Percentiles rank a stretch among this genome's conserved stretches.
Evolutionary conservation across 202 grass and related monocot species (phyloP).

Genomic region (Bolboschoenoplectus hybrid): DNA sequence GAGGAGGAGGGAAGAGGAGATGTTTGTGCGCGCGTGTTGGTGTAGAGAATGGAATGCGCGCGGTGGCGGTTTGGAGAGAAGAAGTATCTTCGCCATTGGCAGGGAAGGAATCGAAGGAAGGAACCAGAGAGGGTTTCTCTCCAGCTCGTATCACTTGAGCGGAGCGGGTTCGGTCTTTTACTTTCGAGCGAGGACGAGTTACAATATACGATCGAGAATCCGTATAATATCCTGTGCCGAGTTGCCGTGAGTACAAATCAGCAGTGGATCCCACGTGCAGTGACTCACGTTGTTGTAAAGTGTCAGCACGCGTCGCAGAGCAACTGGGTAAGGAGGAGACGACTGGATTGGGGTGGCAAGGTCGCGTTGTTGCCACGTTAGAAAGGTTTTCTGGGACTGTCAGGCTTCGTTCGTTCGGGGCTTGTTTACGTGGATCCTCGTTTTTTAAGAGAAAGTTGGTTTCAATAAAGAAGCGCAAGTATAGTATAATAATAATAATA

Average conservation of each 20-base stretch:
- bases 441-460: neutral
- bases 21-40: conserved; percentile 18
- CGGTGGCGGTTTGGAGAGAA: conserved; percentile 53
- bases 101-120: conserved; percentile 14
- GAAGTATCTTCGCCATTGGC: conserved; percentile 70
- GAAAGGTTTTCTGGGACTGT: neutral
- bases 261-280: neutral
- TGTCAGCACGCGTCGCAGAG: neutral
- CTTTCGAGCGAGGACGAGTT: conserved; percentile 12
- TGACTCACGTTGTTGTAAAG: neutral
- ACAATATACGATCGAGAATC: conserved; percentile 4
- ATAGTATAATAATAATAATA: too few species aligned
- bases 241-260: neutral
- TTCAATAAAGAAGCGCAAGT: too few species aligned
- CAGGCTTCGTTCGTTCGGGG: neutral
- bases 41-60: conserved; percentile 36
- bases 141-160: conserved; percentile 7
- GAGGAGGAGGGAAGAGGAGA: conserved; percentile 36
- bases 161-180: conserved; percentile 6
- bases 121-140: conserved; percentile 34
- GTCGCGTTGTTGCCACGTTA: conserved; percentile 66
- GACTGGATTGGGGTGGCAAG: conserved; percentile 55
- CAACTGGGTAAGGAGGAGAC: neutral
- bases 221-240: conserved; percentile 37
- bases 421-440: neutral